Evolutionary conservation across 116 monocot genomes (phyloP).

Genomic region (Dioscorea cayenensis): DNA sequence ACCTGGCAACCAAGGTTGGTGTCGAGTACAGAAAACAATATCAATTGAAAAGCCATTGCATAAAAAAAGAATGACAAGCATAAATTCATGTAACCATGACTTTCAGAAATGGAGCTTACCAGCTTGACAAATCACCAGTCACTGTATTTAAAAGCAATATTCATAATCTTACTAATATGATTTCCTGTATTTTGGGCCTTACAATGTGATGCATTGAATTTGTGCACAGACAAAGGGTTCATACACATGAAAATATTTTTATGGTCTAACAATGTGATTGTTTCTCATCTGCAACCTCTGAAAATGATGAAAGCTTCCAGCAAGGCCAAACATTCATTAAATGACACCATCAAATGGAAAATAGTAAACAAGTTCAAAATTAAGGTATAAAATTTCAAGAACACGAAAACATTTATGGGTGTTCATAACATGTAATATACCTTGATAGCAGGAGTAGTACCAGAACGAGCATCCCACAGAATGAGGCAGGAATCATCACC

Average conservation of each 20-base stretch:
- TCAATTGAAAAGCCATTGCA: background rate
- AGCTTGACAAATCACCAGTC: too few relatives aligned
- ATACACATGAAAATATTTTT: too few relatives aligned
- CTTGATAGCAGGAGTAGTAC: slow-evolving; percentile 74
- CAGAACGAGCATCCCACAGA: slow-evolving; percentile 95
- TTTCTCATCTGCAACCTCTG: too few relatives aligned
- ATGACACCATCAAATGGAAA: too few relatives aligned
- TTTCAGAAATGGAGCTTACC: background rate
- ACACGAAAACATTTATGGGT: background rate
- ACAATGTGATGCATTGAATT: too few relatives aligned
- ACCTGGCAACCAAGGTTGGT: slow-evolving; percentile 44
- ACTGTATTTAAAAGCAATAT: too few relatives aligned
- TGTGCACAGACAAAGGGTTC: too few relatives aligned
- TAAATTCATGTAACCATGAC: background rate
- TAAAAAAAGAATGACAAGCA: background rate
- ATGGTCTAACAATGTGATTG: too few relatives aligned
- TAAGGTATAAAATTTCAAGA: background rate
- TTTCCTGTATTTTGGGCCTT: too few relatives aligned
- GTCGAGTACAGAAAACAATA: background rate
- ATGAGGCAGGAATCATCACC: slow-evolving; percentile 98
- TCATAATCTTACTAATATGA: too few relatives aligned
- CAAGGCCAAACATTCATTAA: too few relatives aligned
- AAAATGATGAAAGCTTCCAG: too few relatives aligned
- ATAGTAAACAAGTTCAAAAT: background rate
- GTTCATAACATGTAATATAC: slow-evolving; percentile 17